Evolutionary conservation across 768 basidiomycete species (phyloP), one percentile per base, ranked within the genome.

Genomic region (Boletus rufocinnamomeus): DNA sequence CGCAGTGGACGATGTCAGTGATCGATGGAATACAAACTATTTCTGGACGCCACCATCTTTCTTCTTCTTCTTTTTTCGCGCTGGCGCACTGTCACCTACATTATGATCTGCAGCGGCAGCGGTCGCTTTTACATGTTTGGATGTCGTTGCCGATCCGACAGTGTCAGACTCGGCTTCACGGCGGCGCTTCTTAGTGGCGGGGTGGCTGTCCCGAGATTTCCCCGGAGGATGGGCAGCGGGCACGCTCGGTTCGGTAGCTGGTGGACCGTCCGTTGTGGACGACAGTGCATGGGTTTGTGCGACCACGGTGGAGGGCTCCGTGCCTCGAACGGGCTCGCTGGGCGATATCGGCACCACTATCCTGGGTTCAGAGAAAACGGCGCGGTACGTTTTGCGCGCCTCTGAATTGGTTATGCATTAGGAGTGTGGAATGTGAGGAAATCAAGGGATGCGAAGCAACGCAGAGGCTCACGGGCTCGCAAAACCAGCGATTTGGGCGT

Each of bases 371-470:
- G 91, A 92, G 23, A 93, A 74, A 1, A 93, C 81, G 0, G 91
- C 88, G 6, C 91, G 83, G 65, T 89, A 92, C 6, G 90, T 92
- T 67, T 83, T 84, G 34, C 92, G 88, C 1, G 91, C 90, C 75
- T 90, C 92, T 93, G 63, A 23, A 44, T 4, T 46, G n/a, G 9
- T 32, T 6, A 48, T 8, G 30, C 23, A 8, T 37, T 3, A n/a
- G 14, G 14, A 40, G 17, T 2, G 9, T 19, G 14, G 14, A 40
- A n/a, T 2, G 9, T 19, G 23, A 45, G 4, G 11, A 37, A 6
- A 47, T 10, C 17, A 2, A 6, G 1, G 8, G 2, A 47, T 3
- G 1, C 13, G 41, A 27, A 38, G 0, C 4, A 6, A 50, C 9
- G 16, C n/a, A 52, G 35, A 49, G 3, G 78, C 91, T 61, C 65